phyloP scores from a whole-genome alignment of 2,329 filamentous ascomycete genomes.

The Talaromyces piceae region DNA sequence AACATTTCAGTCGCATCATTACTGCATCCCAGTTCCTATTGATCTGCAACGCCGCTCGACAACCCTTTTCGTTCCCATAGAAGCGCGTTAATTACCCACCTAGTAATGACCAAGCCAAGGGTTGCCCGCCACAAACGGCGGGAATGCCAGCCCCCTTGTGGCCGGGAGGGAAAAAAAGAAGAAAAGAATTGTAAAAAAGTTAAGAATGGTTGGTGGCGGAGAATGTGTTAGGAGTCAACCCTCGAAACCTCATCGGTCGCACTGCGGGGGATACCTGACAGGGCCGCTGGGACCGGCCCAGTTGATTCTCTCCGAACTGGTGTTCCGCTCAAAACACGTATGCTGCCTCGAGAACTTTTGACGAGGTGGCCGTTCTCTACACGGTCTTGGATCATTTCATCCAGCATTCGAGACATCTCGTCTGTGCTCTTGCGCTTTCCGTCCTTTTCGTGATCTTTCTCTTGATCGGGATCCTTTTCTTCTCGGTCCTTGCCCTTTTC shows the following conservation, averaged over 20 bases:
- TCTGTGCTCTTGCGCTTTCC: constrained; percentile 65
- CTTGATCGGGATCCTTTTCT: too few relatives aligned
- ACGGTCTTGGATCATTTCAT: constrained; percentile 91
- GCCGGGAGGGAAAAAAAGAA: too few relatives aligned
- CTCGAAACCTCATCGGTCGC: constrained; percentile 3
- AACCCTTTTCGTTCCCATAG: neutral
- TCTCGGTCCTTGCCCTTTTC: too few relatives aligned
- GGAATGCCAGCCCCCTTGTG: neutral
- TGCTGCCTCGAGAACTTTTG: constrained; percentile 59
- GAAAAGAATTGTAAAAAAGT: too few relatives aligned
- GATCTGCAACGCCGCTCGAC: neutral
- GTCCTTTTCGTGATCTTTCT: too few relatives aligned
- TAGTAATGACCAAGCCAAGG: neutral
- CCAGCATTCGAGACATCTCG: constrained; percentile 86
- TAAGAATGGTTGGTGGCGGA: neutral
- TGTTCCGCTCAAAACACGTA: constrained; percentile 48
- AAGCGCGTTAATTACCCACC: neutral
- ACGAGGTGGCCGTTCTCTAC: constrained; percentile 69
- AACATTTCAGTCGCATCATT: too few relatives aligned
- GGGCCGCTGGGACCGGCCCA: constrained; percentile 1
- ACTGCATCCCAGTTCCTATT: neutral
- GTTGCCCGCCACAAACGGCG: neutral
- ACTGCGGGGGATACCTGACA: neutral
- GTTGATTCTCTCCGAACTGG: constrained; percentile 21
- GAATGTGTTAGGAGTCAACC: constrained; percentile 2